Conservation (phyloP, 2,329 filamentous ascomycete genomes). For the Cladosporium velox region DNA sequence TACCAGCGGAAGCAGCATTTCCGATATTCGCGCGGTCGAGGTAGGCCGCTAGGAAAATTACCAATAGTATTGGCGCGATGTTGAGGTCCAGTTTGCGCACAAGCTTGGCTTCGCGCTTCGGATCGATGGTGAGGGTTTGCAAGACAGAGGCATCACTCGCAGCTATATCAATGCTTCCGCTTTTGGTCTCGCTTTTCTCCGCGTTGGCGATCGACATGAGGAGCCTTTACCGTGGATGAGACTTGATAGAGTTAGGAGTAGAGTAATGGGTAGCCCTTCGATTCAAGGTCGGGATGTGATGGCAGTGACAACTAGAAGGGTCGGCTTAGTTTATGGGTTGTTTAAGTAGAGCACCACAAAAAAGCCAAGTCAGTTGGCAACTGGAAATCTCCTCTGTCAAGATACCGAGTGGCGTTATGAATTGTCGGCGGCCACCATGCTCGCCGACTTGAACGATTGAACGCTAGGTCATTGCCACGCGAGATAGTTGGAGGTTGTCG, state of each 20-base stretch:
- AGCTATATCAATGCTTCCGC: background rate
- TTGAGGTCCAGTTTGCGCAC: conserved; percentile 38
- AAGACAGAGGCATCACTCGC: background rate
- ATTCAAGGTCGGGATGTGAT: background rate
- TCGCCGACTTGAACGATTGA: background rate
- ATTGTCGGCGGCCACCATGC: background rate
- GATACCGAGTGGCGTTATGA: background rate
- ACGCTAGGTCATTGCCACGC: background rate
- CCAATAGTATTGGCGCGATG: conserved; percentile 41
- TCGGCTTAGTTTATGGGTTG: background rate
- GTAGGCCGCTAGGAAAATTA: conserved; percentile 40
- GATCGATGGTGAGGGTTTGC: background rate
- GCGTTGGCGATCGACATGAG: background rate
- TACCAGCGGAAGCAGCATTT: conserved; percentile 40
- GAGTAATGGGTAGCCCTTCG: background rate
- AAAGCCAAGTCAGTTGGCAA: background rate
- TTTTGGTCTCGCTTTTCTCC: background rate
- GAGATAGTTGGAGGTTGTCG: background rate
- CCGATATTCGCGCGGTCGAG: conserved; percentile 41
- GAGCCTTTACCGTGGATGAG: background rate
- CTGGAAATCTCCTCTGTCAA: background rate
- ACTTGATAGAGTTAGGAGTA: background rate
- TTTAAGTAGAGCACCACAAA: background rate
- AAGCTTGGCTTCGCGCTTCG: conserved; percentile 34
- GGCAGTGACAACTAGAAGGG: background rate